Base-by-base conservation (phyloP, 2,329 filamentous ascomycete species). In the Epichloe sibirici region DNA sequence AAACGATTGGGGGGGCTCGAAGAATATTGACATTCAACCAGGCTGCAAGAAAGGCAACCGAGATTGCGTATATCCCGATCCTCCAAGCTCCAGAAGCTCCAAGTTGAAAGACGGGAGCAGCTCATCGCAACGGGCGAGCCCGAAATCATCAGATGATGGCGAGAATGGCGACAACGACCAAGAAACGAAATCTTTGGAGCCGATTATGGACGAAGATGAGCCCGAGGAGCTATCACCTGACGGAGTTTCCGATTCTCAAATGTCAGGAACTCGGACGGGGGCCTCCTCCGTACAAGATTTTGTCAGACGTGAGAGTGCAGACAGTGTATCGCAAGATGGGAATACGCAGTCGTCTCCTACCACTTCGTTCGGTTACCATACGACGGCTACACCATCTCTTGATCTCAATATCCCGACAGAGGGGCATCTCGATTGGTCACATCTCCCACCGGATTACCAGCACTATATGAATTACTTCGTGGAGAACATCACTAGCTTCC, bases 31-130 rank as follows among this genome's bases (percentile, higher is more conserved):
- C 45, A 43, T 23, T 39, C 2, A n/a, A 23, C 43, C 56, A 86
- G 90, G 91, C 62, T 98, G 93, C 68, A 85, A 83, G 60, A 98
- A 97, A 69, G 93, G 91, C 48, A 87, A 83, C 59, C 81, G 93
- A 69, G 88, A 95, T 58, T 98, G 93, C 66, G 76, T 86, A 54
- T 98, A 96, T 66, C 91, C 93, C 3, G 88, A 91, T 47, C 74
- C 83, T 34, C 71, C 80, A 46, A 65, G 70, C 9, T 61, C 71
- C 40, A 77, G 74, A 57, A 65, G 69, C 25, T 55, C 58, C 42
- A 64, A 67, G 58, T 61, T 65, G 23, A 75, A 70, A 57, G 72
- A 77, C n/a, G 40, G 57, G 47, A 45, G 61, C 53, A 37, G 61
- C 35, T 56, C 64, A 2, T 67, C 68, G 45, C 71, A 72, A 55